phyloP scores from a whole-genome alignment of 352 stramenopile species.

The Sclerospora graminicola region DNA sequence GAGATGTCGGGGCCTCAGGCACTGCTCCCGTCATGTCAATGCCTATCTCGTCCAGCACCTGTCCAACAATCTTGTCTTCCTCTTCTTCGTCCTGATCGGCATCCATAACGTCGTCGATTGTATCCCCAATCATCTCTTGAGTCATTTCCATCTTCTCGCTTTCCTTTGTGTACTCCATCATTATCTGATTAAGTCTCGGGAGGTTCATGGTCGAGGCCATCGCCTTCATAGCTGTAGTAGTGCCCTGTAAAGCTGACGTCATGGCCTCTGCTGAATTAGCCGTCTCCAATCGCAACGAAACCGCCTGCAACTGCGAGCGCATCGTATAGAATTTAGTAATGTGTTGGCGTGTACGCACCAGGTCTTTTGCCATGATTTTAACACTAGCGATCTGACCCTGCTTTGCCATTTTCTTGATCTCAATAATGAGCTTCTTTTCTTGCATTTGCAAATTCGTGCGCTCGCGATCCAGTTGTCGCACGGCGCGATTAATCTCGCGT shows the following conservation, averaged over 20 bases:
- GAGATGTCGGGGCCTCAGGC: constrained; percentile 76
- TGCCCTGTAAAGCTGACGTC: constrained; percentile 74
- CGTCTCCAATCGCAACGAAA: constrained; percentile 89
- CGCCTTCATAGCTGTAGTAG: constrained; percentile 73
- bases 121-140: constrained; percentile 96
- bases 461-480: constrained; percentile 95
- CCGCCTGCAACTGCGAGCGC: constrained; percentile 92
- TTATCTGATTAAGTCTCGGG: constrained; percentile 94
- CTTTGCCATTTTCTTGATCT: constrained; percentile 97
- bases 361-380: constrained; percentile 96
- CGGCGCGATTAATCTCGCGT: constrained; percentile 93
- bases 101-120: constrained; percentile 95
- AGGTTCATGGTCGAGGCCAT: constrained; percentile 95
- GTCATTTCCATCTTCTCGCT: constrained; percentile 97
- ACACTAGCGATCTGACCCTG: constrained; percentile 93
- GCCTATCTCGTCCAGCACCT: constrained; percentile 97
- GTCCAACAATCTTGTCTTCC: constrained; percentile 92
- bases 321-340: constrained; percentile 98
- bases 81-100: constrained; percentile 93
- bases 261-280: constrained; percentile 96
- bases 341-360: constrained; percentile 92
- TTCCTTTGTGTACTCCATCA: constrained; percentile 97
- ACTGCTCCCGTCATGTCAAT: constrained; percentile 90
- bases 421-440: constrained; percentile 92
- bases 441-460: constrained; percentile 86